These are phyloP conservation scores for Pseudopyrenochaeta lycopersici DNA, from an alignment of 2,329 filamentous ascomycete species.

Conservation along the genomic window DNA sequence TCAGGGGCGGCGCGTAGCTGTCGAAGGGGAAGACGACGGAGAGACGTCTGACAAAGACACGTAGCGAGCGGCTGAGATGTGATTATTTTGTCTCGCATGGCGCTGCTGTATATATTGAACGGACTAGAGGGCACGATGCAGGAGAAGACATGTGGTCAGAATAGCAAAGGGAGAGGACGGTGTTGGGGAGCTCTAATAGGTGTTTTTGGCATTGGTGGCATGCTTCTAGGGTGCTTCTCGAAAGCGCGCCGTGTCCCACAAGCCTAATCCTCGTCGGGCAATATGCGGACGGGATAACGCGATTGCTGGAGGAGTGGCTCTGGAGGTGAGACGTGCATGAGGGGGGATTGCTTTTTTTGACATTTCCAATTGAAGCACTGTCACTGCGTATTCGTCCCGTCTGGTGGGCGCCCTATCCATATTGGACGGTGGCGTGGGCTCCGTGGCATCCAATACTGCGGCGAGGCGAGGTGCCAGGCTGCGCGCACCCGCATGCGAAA, in stretches of 20 bases:
- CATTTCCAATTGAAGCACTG: conserved; percentile 8
- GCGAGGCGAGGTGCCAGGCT: background rate
- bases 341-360: background rate
- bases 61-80: conserved; percentile 31
- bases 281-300: conserved; percentile 2
- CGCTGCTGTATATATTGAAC: conserved; percentile 6
- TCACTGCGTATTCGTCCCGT: background rate
- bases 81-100: conserved; percentile 2
- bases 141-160: conserved; percentile 27
- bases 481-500: too few species aligned
- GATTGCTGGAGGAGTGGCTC: conserved; percentile 2
- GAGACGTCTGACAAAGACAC: conserved; percentile 50
- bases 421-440: conserved; percentile 3
- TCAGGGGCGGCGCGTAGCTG: conserved; percentile 72
- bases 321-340: background rate
- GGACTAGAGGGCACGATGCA: conserved; percentile 6
- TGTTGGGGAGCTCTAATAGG: conserved; percentile 20
- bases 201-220: conserved; percentile 12
- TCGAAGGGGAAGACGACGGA: conserved; percentile 70
- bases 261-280: conserved; percentile 3
- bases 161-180: conserved; percentile 22
- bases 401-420: background rate
- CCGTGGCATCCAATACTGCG: conserved; percentile 7
- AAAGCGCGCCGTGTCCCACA: conserved; percentile 24
- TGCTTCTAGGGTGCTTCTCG: conserved; percentile 33